A percentile compares a stretch with the other conserved stretches of the same genome.
Conservation (phyloP, 2,329 filamentous ascomycete genomes). For the Zalaria sp. region DNA sequence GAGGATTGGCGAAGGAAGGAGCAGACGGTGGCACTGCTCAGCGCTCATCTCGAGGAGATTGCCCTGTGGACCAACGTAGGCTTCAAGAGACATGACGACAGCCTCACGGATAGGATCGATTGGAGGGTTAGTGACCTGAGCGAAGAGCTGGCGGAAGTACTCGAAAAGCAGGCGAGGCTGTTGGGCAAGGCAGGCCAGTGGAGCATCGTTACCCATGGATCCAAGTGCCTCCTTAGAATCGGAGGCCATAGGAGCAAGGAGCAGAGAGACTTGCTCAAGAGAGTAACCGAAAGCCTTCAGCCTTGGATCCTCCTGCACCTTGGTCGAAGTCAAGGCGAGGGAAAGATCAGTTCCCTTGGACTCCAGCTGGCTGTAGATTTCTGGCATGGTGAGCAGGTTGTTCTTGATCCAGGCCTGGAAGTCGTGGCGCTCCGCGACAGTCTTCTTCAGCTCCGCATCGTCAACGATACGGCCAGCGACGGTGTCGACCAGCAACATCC, state of each 20-base stretch:
- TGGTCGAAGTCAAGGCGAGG: conserved; percentile 51
- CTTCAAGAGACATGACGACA: conserved; percentile 95
- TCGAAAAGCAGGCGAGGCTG: conserved; percentile 83
- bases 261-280: conserved; percentile 82
- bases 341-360: conserved; percentile 49
- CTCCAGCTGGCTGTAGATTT: conserved; percentile 49
- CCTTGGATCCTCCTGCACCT: conserved; percentile 70
- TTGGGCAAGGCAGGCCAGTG: conserved; percentile 78
- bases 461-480: conserved; percentile 85
- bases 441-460: conserved; percentile 79
- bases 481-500: conserved; percentile 93
- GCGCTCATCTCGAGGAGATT: conserved; percentile 90
- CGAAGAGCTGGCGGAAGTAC: conserved; percentile 96
- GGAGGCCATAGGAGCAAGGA: conserved; percentile 89
- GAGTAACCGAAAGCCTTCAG: conserved; percentile 87
- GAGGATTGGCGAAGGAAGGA: conserved; percentile 77
- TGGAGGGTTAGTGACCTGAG: conserved; percentile 93
- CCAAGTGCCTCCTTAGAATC: conserved; percentile 95
- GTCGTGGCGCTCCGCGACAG: conserved; percentile 73
- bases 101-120: conserved; percentile 96
- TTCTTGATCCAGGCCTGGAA: conserved; percentile 81
- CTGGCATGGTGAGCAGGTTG: conserved; percentile 69
- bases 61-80: conserved; percentile 90
- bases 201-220: conserved; percentile 96
- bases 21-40: conserved; percentile 72